Conservation (phyloP, 306 rosid species). For the Neltuma alba region DNA sequence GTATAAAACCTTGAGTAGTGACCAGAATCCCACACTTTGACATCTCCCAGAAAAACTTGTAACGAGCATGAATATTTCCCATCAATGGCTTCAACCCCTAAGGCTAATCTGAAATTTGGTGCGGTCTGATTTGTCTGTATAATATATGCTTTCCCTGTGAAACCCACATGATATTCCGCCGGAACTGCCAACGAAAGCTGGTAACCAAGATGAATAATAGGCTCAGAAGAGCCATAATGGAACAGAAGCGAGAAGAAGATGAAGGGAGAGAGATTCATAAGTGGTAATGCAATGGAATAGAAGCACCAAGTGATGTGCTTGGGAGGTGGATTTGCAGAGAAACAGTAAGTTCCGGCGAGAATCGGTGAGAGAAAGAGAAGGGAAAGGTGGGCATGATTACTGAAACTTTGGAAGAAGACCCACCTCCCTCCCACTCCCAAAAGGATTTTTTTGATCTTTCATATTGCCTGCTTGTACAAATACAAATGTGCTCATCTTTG, state of each 20-base stretch:
- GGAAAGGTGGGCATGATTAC: conserved; percentile 50
- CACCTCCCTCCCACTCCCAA: conserved; percentile 57
- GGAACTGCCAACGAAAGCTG: conserved; percentile 62
- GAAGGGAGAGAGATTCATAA: conserved; percentile 59
- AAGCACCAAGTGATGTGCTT: conserved; percentile 14
- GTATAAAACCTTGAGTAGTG: conserved; percentile 68
- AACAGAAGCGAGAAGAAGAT: conserved; percentile 43
- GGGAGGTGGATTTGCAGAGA: conserved; percentile 44
- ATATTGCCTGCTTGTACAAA: conserved; percentile 41
- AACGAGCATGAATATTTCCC: conserved; percentile 74
- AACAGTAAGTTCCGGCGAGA: conserved; percentile 44
- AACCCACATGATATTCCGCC: conserved; percentile 47
- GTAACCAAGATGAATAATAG: conserved; percentile 55
- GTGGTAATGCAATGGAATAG: not conserved
- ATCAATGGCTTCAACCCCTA: conserved; percentile 61
- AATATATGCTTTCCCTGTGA: conserved; percentile 68
- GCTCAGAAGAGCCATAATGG: conserved; percentile 45
- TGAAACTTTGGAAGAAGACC: conserved; percentile 42
- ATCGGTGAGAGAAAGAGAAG: conserved; percentile 43
- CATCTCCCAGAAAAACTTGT: conserved; percentile 80
- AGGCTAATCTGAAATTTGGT: conserved; percentile 71
- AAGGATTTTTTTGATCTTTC: conserved; percentile 48
- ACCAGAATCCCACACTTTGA: conserved; percentile 88
- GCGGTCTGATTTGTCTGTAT: conserved; percentile 43
- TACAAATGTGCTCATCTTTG: conserved; percentile 29